Evolutionary conservation across 306 rosid genomes (phyloP).

Genomic region (Quercus mongolica): DNA sequence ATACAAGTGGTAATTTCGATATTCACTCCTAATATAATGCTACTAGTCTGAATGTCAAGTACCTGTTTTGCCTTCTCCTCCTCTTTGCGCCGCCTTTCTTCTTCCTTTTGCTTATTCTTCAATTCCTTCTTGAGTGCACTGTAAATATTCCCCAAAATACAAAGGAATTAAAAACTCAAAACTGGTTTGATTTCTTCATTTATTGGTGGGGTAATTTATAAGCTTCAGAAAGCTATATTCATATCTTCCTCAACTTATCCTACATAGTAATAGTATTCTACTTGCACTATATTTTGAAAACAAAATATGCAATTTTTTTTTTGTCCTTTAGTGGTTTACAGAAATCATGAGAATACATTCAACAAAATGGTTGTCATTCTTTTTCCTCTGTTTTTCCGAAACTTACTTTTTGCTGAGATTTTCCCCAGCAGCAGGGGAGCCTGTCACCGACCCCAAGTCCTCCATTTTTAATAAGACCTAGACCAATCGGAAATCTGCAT

Average conservation of each 20-base stretch:
- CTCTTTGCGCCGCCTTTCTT: slow-evolving; percentile 64
- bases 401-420: slow-evolving; percentile 47
- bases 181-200: background rate
- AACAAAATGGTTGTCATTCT: too few species aligned
- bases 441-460: slow-evolving; percentile 18
- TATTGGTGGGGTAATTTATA: background rate
- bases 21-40: too few species aligned
- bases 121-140: slow-evolving; percentile 76
- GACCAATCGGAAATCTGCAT: too few species aligned
- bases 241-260: background rate
- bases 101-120: slow-evolving; percentile 71
- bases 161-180: background rate
- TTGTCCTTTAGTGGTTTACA: too few species aligned
- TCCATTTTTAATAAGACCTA: slow-evolving; percentile 8
- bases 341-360: too few species aligned
- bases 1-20: too few species aligned
- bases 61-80: slow-evolving; percentile 80
- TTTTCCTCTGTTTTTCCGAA: background rate
- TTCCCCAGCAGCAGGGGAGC: slow-evolving; percentile 19
- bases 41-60: background rate
- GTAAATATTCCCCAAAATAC: slow-evolving; percentile 2
- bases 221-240: background rate
- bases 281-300: background rate
- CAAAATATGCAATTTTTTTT: too few species aligned
- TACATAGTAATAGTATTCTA: background rate